These are phyloP conservation scores for Kurtzmaniella fragi DNA, from an alignment of 805 yeast species.

Conservation along the genomic window DNA sequence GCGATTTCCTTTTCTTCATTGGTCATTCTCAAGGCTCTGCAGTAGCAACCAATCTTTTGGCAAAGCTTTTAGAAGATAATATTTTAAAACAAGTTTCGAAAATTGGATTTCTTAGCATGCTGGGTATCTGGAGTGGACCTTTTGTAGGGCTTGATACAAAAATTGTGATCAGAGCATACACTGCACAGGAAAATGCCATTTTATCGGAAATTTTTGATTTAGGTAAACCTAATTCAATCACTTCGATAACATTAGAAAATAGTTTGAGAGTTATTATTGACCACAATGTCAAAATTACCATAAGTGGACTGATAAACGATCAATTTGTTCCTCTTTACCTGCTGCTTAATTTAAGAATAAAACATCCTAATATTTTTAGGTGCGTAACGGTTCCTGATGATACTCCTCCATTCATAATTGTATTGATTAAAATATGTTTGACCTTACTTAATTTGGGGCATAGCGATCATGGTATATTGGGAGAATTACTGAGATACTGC, in stretches of 20 bases:
- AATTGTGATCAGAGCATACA: conserved; percentile 33
- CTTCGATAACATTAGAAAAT: conserved; percentile 13
- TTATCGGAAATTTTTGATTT: conserved; percentile 32
- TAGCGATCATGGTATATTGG: conserved; percentile 24
- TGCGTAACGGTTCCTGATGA: conserved; percentile 16
- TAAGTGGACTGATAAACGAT: conserved; percentile 29
- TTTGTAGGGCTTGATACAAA: conserved; percentile 26
- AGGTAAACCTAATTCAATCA: conserved; percentile 16
- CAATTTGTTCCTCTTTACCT: conserved; percentile 34
- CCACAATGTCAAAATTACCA: conserved; percentile 29
- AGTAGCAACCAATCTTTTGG: conserved; percentile 24
- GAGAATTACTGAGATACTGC: conserved; percentile 25
- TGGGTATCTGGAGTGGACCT: conserved; percentile 32
- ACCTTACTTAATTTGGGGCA: conserved; percentile 33
- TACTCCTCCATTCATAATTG: conserved; percentile 22
- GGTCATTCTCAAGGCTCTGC: conserved; percentile 32
- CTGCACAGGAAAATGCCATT: conserved; percentile 30
- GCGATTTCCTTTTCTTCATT: conserved; percentile 30
- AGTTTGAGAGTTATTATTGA: conserved; percentile 16
- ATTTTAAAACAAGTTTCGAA: conserved; percentile 10
- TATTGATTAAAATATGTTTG: conserved; percentile 22
- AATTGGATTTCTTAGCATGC: conserved; percentile 32
- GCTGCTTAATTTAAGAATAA: conserved; percentile 20
- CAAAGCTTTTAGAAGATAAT: conserved; percentile 12
- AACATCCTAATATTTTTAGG: conserved; percentile 36